Evolutionary conservation across 2,329 filamentous ascomycete species (phyloP), one percentile per base, ranked within the genome.

Genomic region (Fusarium sp.): DNA sequence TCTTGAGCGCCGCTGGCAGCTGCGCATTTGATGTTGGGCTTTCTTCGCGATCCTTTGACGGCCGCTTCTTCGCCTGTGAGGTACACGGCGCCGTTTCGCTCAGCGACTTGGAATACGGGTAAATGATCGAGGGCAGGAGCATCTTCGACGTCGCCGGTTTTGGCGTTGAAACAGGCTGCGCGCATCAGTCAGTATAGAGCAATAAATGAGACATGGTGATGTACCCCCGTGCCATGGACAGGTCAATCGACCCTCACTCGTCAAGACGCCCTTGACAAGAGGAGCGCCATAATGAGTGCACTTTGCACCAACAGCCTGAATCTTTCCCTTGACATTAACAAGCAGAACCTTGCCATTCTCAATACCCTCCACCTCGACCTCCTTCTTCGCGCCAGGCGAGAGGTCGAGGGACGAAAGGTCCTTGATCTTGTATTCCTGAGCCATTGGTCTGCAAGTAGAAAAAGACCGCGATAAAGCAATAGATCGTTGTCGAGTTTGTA

Each of bases 161-260:
- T 89, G 72, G 94, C 91, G 72, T 94, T 96, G 85, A 98, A 99
- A 87, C 96, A 99, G 66, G 96, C 96, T 95, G 73, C 62, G 47
- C 9, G 7, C 6, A 11, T 13, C 4, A 38, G 64, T 73, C 37
- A 74, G 62, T 22, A 50, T 31, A 58, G 24, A 29, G 8, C 5
- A n/a, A n/a, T 29, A 6, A n/a, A 35, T 16, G 18, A n/a, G 59
- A 29, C 27, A 6, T 24, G 34, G 24, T 22, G n/a, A 82, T 87
- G 74, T 81, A 96, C 94, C 94, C 85, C 96, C 96, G 82, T 98
- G 96, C 96, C 96, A 98, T 5, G 96, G 95, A 82, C 96, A 99
- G 8, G 94, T 98, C 71, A 99, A 84, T 60, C 94, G 89, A 6
- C 96, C 96, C 76, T 93, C 92, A 4, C 90, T 90, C 9, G 94